A percentile compares a stretch with the other conserved stretches of the same genome.
phyloP scores from a whole-genome alignment of 352 stramenopile species.

The Poterioochromonas sp. region DNA sequence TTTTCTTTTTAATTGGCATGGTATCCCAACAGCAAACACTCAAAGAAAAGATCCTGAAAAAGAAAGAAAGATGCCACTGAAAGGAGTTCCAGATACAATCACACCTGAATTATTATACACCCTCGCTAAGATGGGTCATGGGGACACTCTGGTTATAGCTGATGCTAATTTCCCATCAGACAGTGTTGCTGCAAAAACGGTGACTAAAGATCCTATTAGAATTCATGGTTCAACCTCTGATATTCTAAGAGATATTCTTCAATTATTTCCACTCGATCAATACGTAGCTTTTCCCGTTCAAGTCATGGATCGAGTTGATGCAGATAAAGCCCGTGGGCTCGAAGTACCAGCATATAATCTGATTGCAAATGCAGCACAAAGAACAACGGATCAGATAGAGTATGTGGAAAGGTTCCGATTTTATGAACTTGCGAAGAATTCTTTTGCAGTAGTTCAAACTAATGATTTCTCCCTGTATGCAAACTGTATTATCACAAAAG shows the following conservation, averaged over 20 bases:
- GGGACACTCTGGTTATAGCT: not conserved
- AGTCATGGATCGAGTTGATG: slow-evolving; percentile 15
- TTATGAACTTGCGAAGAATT: slow-evolving; percentile 20
- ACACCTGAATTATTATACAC: slow-evolving; percentile 2
- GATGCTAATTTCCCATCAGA: slow-evolving; percentile 29
- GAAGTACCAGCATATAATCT: not conserved
- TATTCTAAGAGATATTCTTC: not conserved
- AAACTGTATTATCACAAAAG: slow-evolving; percentile 6
- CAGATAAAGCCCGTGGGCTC: not conserved
- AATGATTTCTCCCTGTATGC: not conserved
- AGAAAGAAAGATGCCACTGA: not conserved
- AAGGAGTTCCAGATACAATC: slow-evolving; percentile 15
- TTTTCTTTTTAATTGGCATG: no score
- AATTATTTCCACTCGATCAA: slow-evolving; percentile 5
- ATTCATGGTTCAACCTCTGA: not conserved
- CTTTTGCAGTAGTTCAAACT: not conserved
- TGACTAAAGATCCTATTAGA: not conserved
- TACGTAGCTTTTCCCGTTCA: not conserved
- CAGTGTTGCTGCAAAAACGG: not conserved
- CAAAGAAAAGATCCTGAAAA: no score
- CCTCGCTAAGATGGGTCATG: slow-evolving; percentile 20
- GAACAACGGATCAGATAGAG: not conserved
- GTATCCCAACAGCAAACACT: no score
- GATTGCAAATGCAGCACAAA: not conserved
- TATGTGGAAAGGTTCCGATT: slow-evolving; percentile 6